phyloP scores from a whole-genome alignment of 2,329 filamentous ascomycete species.

The Monosporascus sp. region DNA sequence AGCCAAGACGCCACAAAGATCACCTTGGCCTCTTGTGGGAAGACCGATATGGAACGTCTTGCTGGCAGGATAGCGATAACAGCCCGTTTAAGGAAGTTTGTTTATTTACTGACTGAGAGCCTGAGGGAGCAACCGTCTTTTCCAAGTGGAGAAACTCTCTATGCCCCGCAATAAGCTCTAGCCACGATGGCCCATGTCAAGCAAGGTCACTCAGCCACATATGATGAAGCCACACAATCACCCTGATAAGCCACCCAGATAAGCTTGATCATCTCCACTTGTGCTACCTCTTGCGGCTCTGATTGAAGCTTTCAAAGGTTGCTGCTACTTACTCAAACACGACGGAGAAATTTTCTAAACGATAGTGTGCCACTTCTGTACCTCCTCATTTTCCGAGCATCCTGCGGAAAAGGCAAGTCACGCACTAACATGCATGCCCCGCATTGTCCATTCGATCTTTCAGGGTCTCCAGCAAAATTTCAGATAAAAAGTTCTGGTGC shows the following conservation, averaged over 20 bases:
- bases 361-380: too few species aligned
- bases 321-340: too few species aligned
- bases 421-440: constrained; percentile 10
- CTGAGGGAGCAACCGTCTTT: constrained; percentile 11
- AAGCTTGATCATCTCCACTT: too few species aligned
- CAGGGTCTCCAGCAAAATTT: constrained; percentile 12
- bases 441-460: constrained; percentile 6
- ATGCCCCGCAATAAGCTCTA: constrained; percentile 1
- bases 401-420: too few species aligned
- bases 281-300: too few species aligned
- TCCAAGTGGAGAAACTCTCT: constrained; percentile 1
- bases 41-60: not conserved
- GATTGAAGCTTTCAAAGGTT: too few species aligned
- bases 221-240: too few species aligned
- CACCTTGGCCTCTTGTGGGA: not conserved
- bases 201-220: too few species aligned
- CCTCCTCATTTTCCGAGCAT: too few species aligned
- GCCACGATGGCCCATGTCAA: too few species aligned
- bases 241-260: too few species aligned
- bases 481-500: constrained; percentile 12
- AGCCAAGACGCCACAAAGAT: not conserved
- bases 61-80: constrained; percentile 1
- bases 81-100: constrained; percentile 29
- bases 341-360: too few species aligned
- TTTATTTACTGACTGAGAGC: constrained; percentile 27